Base-by-base conservation (phyloP, 31 red algal species). In the Porphyra umbilicalis region DNA sequence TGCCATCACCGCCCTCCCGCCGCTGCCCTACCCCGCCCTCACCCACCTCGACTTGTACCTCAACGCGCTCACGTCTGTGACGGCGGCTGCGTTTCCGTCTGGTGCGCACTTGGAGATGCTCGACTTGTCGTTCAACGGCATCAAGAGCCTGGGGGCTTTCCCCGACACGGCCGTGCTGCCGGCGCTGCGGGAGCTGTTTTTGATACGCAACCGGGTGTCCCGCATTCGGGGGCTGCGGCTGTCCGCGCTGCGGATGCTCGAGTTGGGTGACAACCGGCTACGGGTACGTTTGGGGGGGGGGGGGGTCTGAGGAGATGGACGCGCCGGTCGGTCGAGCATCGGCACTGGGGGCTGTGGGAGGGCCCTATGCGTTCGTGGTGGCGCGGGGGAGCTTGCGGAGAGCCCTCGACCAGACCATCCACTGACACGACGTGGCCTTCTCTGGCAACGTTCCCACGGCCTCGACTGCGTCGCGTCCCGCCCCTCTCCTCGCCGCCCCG, bases 261-360 rank as follows among this genome's bases (percentile, higher is more conserved):
- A 99, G 84, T 76, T 99, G 33, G 97, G 97, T 30, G 94, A 95
- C 75, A 99, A 99, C 76, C 89, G 91, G 32, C 79, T 99, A 8
- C 85, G 92, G 0, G 84, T 83, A 71, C 8, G 57, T 71, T 71
- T 1, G 14, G 57, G 25, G 57, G 57, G n/a, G n/a, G n/a, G n/a
- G n/a, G n/a, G n/a, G n/a, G n/a, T n/a, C n/a, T n/a, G n/a, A n/a
- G n/a, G n/a, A n/a, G n/a, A n/a, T n/a, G n/a, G n/a, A n/a, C n/a
- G n/a, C n/a, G n/a, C n/a, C n/a, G n/a, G n/a, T n/a, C n/a, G n/a
- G n/a, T n/a, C n/a, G n/a, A n/a, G n/a, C n/a, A n/a, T n/a, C n/a
- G n/a, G n/a, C n/a, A n/a, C n/a, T n/a, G n/a, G n/a, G n/a, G n/a
- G n/a, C n/a, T n/a, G n/a, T n/a, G n/a, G n/a, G n/a, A n/a, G n/a